Base-by-base conservation (phyloP, 2,329 filamentous ascomycete genomes). In the Aspergillus sojae region DNA sequence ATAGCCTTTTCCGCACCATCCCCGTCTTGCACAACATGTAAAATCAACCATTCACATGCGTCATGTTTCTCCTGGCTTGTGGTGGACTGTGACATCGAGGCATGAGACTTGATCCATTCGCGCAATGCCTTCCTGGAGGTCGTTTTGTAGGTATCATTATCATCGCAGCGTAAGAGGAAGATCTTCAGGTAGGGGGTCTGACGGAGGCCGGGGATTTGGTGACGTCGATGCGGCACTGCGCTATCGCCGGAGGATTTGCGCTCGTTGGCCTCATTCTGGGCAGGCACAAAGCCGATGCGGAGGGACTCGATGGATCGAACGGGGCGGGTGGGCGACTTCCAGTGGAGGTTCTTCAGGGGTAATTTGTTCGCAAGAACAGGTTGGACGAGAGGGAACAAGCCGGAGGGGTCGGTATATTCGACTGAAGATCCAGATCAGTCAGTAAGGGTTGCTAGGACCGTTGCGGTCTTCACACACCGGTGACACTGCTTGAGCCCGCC, bases 101-200 rank as follows among this genome's bases (percentile, higher is more conserved):
- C 88, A 66, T 96, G 86, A 7, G 86, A 82, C 77, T 95, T 96
- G 71, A 98, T 87, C 95, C 95, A 99, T 68, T 98, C 94, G 57
- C 92, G 88, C 41, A 99, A 84, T 69, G 92, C 88, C 71, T 91
- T 88, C 57, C 93, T 86, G 7, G 92, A 89, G 14, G 88, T 88
- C 1, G 87, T 83, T 78, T 97, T 98, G 84, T 99, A 99, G 10
- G 88, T 88, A 55, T 99, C 96, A 72, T 93, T 96, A 75, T 99
- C 95, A 80, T 98, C 95, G 79, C 95, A 98, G 73, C 94, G 88
- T 59, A 99, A 85, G 2, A 99, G 82, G 62, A 94, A 90, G 7
- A 99, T 82, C 77, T 97, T 98, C 64, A 99, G 84, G 77, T 99
- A 99, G 0, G 96, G 93, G 0, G 94, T 98, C 66, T 92, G 91